Percentiles rank a stretch among this genome's conserved stretches.
phyloP scores from a whole-genome alignment of 768 basidiomycete species.

The Suillus americanus region DNA sequence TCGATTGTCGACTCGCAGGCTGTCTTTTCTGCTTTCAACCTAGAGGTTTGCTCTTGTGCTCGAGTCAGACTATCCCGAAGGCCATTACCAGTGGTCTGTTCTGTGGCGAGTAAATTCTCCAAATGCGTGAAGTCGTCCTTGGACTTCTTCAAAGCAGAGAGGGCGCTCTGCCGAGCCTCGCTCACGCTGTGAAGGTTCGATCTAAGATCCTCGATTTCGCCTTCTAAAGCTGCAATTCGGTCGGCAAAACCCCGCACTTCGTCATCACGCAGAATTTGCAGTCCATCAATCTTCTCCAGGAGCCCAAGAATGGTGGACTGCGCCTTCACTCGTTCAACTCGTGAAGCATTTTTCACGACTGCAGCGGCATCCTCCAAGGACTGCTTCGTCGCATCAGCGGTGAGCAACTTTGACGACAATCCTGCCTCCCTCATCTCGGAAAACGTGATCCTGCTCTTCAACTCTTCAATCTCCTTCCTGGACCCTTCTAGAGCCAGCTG shows the following conservation, averaged over 20 bases:
- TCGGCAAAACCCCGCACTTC: not conserved
- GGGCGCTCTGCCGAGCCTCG: not conserved
- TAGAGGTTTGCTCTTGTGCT: slow-evolving; percentile 34
- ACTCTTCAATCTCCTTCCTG: not conserved
- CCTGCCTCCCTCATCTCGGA: not conserved
- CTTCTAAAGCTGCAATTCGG: slow-evolving; percentile 4
- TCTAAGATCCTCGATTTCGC: not conserved
- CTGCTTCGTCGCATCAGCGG: not conserved
- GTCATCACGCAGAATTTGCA: slow-evolving; percentile 9
- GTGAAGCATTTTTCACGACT: not conserved
- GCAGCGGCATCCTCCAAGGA: not conserved
- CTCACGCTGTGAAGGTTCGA: not conserved
- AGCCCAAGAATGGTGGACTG: slow-evolving; percentile 11
- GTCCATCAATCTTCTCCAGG: slow-evolving; percentile 9
- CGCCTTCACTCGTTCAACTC: slow-evolving; percentile 4
- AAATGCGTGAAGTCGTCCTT: not conserved
- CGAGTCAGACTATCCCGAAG: slow-evolving; percentile 17
- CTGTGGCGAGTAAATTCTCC: not conserved
- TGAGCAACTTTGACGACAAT: slow-evolving; percentile 1
- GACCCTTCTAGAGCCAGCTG: not conserved
- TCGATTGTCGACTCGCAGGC: slow-evolving; percentile 37
- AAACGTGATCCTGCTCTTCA: not conserved
- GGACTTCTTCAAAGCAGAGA: not conserved
- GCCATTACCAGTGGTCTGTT: not conserved
- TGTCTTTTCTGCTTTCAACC: slow-evolving; percentile 31